phyloP scores from a whole-genome alignment of 2,329 filamentous ascomycete genomes.

The Alternaria longipes region DNA sequence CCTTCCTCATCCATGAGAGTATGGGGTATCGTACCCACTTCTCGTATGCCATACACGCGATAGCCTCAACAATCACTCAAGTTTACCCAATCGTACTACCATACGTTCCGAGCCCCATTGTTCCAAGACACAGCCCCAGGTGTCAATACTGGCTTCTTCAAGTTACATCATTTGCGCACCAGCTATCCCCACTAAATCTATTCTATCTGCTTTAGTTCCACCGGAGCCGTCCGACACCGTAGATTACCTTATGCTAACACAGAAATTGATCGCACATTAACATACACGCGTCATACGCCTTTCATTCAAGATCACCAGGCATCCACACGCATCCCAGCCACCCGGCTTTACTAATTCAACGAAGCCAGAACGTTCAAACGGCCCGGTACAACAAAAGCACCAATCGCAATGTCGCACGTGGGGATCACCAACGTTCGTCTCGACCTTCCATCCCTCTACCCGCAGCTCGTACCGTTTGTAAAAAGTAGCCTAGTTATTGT shows the following conservation, averaged over 20 bases:
- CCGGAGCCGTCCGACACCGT: constrained; percentile 11
- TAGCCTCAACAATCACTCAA: constrained; percentile 9
- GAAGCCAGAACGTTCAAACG: constrained; percentile 11
- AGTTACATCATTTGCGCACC: constrained; percentile 5
- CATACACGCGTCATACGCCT: constrained; percentile 3
- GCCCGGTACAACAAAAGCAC: constrained; percentile 9
- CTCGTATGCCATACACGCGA: constrained; percentile 14
- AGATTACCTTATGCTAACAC: not conserved
- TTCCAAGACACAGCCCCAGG: constrained; percentile 1
- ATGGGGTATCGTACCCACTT: constrained; percentile 17
- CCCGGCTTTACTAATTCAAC: constrained; percentile 8
- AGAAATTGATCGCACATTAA: constrained; percentile 8
- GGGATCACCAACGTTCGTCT: constrained; percentile 7
- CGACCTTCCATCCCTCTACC: constrained; percentile 5
- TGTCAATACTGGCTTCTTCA: not conserved
- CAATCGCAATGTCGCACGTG: constrained; percentile 18
- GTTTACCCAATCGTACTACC: not conserved
- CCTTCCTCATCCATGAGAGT: constrained; percentile 29
- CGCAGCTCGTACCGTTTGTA: constrained; percentile 9
- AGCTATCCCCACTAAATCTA: constrained; percentile 13
- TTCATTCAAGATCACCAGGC: not conserved
- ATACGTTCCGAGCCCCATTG: not conserved
- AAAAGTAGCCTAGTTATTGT: constrained; percentile 7
- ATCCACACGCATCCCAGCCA: constrained; percentile 13
- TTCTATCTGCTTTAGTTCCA: constrained; percentile 8